These are phyloP conservation scores for Pneumocystis wakefieldiae DNA, from an alignment of 1,139 yeast genomes.

Conservation along the genomic window DNA sequence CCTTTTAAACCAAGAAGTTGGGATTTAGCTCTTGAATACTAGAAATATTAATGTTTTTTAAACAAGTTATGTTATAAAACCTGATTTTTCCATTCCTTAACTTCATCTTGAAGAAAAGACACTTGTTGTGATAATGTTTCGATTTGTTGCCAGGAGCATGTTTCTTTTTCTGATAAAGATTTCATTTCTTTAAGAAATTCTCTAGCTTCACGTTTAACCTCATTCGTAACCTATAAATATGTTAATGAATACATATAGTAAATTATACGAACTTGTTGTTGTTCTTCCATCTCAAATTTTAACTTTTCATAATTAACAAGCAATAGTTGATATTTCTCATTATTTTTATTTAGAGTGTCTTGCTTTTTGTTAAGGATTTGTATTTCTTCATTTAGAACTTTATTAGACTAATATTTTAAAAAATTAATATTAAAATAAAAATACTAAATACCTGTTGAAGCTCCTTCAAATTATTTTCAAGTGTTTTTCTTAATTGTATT, in stretches of 20 bases:
- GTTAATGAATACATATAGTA: background rate
- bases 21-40: constrained; percentile 14
- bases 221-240: constrained; percentile 21
- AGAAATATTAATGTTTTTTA: constrained; percentile 21
- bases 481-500: background rate
- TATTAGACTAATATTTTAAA: background rate
- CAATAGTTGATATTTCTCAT: background rate
- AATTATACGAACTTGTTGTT: constrained; percentile 17
- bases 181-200: constrained; percentile 29
- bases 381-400: background rate
- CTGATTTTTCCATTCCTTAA: constrained; percentile 26
- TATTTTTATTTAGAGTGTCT: background rate
- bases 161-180: constrained; percentile 23
- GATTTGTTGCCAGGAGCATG: constrained; percentile 16
- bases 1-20: constrained; percentile 6
- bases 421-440: background rate
- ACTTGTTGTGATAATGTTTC: constrained; percentile 20
- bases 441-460: background rate
- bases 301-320: constrained; percentile 8
- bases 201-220: constrained; percentile 30
- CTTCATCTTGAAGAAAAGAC: constrained; percentile 23
- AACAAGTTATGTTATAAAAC: constrained; percentile 20
- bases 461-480: background rate
- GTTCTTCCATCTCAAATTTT: constrained; percentile 22
- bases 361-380: background rate